Base-by-base conservation (phyloP, 805 yeast species). In the Candida vartiovaarae region DNA sequence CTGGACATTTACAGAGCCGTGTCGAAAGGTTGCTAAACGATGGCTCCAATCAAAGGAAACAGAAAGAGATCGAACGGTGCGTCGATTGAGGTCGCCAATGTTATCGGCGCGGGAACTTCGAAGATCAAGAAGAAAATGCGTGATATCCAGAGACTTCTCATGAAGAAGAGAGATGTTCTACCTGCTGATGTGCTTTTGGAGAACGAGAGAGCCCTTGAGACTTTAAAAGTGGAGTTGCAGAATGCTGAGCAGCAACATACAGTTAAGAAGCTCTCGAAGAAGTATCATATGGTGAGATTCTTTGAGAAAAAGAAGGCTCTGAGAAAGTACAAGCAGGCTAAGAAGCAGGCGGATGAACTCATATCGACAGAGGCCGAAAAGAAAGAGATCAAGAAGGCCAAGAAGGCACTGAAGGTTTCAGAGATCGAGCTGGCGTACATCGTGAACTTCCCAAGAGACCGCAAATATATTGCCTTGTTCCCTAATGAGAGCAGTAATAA, bases 211-310 rank as follows among this genome's bases (percentile, higher is more conserved):
- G 83, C 85, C 1, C 63, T 87, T 43, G 76, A 75, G 39, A 86
- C 87, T 2, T 64, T 84, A 48, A 70, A 74, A 40, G 63, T 70
- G 5, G 89, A 85, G 56, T 67, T 84, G 43, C 67, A 67, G 38
- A 68, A 69, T 34, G 74, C 76, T 15, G 70, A 72, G 47, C 48
- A 62, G 33, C 64, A 64, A 29, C 65, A 68, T 38, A 71, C 67
- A 51, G 74, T 76, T 15, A 74, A 71, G 49, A 70, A 74, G 42
- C 65, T 70, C 34, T 77, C 87, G 9, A 75, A 80, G 52, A 85
- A 82, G 65, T 93, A 93, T 61, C 96, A 88, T 60, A 89, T 88
- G 90, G 88, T 93, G 39, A 75, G 91, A 52, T 93, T 93, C 60
- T 87, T 93, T 49, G 98, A 90, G 63, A 78, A 75, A 58, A 87